These are phyloP conservation scores for Tripterygium wilfordii DNA, from an alignment of 177 flowering plant species.

Conservation along the genomic window DNA sequence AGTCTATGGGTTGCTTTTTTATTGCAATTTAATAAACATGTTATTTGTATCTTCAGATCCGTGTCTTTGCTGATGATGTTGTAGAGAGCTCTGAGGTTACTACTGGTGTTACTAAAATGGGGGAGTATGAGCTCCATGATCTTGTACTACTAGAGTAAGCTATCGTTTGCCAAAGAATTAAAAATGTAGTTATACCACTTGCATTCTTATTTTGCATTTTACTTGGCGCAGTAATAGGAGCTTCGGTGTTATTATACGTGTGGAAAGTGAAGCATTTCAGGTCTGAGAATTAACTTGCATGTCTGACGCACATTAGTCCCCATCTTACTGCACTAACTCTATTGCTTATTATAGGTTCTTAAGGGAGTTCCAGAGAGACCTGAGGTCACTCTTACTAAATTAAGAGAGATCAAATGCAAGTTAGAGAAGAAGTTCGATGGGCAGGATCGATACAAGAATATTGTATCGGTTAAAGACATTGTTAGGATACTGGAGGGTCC, in stretches of 20 bases:
- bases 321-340: no score
- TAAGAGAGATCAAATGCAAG: constrained; percentile 90
- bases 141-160: constrained; percentile 93
- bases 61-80: constrained; percentile 94
- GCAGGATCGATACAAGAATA: constrained; percentile 62
- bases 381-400: constrained; percentile 70
- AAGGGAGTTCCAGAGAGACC: constrained; percentile 92
- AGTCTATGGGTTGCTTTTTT: no score
- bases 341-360: constrained; percentile 80
- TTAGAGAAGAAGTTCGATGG: constrained; percentile 61
- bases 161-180: neutral
- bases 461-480: constrained; percentile 74
- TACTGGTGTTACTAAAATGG: constrained; percentile 80
- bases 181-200: no score
- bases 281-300: no score
- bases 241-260: constrained; percentile 94
- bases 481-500: constrained; percentile 88
- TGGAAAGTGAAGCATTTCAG: constrained; percentile 98
- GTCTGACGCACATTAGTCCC: no score
- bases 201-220: no score
- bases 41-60: constrained; percentile 71
- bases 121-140: constrained; percentile 97
- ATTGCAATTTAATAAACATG: no score
- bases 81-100: constrained; percentile 97
- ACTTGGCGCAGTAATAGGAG: constrained; percentile 63